Evolutionary conservation across 805 yeast genomes (phyloP), one percentile per base, ranked within the genome.

Genomic region (Yarrowia bubula): DNA sequence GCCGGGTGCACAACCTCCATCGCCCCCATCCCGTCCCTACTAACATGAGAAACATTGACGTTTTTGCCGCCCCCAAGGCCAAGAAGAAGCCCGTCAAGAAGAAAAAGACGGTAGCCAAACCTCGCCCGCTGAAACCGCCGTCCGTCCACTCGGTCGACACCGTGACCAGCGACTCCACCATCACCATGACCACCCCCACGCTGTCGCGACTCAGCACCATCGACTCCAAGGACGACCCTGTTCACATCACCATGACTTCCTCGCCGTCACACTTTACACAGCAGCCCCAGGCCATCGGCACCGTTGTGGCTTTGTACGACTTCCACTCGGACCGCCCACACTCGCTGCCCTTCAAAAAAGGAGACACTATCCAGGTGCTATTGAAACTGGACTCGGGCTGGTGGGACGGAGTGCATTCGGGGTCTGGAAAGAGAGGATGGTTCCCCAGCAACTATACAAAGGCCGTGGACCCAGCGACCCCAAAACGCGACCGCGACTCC

Each of bases 321-420:
- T 85, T 80, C 72, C 28, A 37, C 18, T 81, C 84, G 4, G 83
- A 83, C 2, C 81, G 80, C 64, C 77, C 84, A 1, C 80, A 82
- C 46, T 81, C 84, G 50, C 75, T 88, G 44, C 81, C 82, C 22
- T 75, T 88, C 18, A 75, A 75, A 63, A 76, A 81, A n/a, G 93
- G 92, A 17, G 96, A 89, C 68, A 80, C 88, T 3, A 77, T 91
- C 1, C 83, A 87, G 69, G 95, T 91, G 13, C 72, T 89, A n/a
- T 73, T 81, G 14, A 88, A 87, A 67, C 78, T 84, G 14, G 83
- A 81, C 43, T 74, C 84, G 2, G 89, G 91, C 1, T 91, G 96
- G 97, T 90, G 96, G 95, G 96, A 91, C 74, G 96, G 97, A 10
- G 69, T 78, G 41, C 46, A 47, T n/a, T 74, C 72, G 5, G 75